These are phyloP conservation scores for Alternaria sp. DNA, from an alignment of 2,329 filamentous ascomycete species.

Conservation along the genomic window DNA sequence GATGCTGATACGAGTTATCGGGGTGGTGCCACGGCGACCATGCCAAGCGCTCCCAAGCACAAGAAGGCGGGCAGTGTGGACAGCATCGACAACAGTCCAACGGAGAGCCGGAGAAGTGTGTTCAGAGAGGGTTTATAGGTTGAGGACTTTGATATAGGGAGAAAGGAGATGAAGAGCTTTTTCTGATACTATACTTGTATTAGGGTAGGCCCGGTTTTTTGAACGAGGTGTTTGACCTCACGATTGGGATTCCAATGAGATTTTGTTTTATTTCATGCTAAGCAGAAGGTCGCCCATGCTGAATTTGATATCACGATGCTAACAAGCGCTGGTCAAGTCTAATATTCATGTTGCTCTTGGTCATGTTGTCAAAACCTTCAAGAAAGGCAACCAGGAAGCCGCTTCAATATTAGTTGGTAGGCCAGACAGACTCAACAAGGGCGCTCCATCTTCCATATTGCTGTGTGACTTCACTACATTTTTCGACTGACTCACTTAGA, in stretches of 20 bases:
- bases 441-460: too few species aligned
- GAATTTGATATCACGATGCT: too few species aligned
- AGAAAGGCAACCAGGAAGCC: background rate
- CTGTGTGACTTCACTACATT: too few species aligned
- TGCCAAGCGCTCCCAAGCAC: constrained; percentile 46
- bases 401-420: background rate
- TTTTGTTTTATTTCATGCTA: background rate
- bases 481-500: too few species aligned
- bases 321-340: rapidly evolving
- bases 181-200: background rate
- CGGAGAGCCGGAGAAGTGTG: constrained; percentile 70
- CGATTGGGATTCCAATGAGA: background rate
- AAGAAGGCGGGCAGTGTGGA: constrained; percentile 46
- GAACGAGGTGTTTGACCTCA: background rate
- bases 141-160: background rate
- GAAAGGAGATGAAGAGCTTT: background rate
- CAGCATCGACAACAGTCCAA: constrained; percentile 66
- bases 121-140: constrained; percentile 73
- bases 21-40: constrained; percentile 52
- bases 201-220: background rate
- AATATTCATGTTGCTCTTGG: background rate
- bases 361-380: background rate
- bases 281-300: background rate
- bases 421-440: background rate
- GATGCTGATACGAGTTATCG: constrained; percentile 57